A percentile compares a stretch with the other conserved stretches of the same genome.
Conservation (phyloP, 2,329 filamentous ascomycete species). For the Akanthomyces muscarius region DNA sequence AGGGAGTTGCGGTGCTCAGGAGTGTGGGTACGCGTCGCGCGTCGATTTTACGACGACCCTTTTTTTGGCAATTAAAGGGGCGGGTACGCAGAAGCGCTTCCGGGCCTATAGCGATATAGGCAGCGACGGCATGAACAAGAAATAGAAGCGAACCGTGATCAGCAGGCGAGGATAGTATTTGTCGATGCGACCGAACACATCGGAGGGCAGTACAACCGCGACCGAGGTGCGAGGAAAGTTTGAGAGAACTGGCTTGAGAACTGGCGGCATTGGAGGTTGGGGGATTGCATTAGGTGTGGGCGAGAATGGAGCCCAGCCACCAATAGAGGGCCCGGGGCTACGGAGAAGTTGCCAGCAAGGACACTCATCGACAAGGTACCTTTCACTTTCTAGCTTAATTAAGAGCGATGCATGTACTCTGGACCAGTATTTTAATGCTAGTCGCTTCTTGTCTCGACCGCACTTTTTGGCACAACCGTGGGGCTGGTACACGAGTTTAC, state of each 20-base stretch:
- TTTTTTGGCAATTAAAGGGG: slow-evolving; percentile 12
- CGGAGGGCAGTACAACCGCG: slow-evolving; percentile 20
- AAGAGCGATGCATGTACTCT: too few relatives aligned
- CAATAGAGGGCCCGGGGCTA: slow-evolving; percentile 2
- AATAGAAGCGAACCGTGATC: slow-evolving; percentile 21
- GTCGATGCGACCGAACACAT: slow-evolving; percentile 32
- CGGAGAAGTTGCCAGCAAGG: neutral
- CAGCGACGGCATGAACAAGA: slow-evolving; percentile 27
- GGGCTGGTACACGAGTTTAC: neutral
- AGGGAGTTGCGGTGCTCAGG: slow-evolving; percentile 14
- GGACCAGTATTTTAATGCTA: neutral
- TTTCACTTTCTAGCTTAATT: too few relatives aligned
- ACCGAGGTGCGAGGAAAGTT: slow-evolving; percentile 15
- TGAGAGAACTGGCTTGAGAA: neutral
- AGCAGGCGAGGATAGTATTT: slow-evolving; percentile 21
- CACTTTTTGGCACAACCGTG: neutral
- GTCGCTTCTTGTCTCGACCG: neutral
- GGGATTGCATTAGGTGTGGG: slow-evolving; percentile 9
- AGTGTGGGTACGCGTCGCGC: slow-evolving; percentile 19
- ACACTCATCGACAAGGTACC: neutral
- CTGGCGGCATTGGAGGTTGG: slow-evolving; percentile 14
- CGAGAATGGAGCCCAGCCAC: slow-evolving; percentile 14
- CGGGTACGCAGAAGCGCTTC: slow-evolving; percentile 3
- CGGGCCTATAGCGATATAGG: neutral
- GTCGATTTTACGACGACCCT: slow-evolving; percentile 14